Evolutionary conservation across 2,329 filamentous ascomycete genomes (phyloP), one percentile per base, ranked within the genome.

Genomic region (Fusarium annulatum): DNA sequence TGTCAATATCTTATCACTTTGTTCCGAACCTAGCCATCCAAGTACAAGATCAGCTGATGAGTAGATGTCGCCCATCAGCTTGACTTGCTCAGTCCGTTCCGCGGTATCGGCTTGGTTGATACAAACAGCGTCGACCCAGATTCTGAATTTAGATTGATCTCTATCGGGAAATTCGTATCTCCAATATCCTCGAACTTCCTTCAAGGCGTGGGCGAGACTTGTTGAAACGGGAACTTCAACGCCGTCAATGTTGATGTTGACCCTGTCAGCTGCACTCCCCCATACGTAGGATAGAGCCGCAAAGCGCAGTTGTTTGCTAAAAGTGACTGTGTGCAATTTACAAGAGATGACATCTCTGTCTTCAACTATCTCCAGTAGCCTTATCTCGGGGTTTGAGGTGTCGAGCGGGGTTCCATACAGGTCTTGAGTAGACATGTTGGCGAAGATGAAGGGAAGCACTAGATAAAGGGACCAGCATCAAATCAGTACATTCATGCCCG

Each of bases 1-100:
- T 26, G 7, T 42, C 19, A 57, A 19, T 9, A 36, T 30, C 1
- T 30, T 34, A 11, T 57, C 38, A 1, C 42, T 5, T 4, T 59
- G 3, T 10, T 12, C 9, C 12, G 16, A 15, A 9, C 61, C 18
- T 6, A 33, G 6, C 64, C 63, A 67, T 34, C 64, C 64, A 28
- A 34, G 64, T 1, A 67, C 43, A 1, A 66, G 38, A 41, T 67
- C 64, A 19, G 45, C 49, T 58, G 10, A 64, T n/a, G 12, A 66
- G 23, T 39, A 67, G 11, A 67, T 66, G 7, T 39, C 38, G 12
- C 51, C 42, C 61, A 67, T 67, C n/a, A 64, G 64, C 16, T 66
- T 66, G 21, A 67, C 64, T 51, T 67, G 61, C 3, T 59, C 61
- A 9, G 53, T 67, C 18, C 64, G 64, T 7, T 67, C 64, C 9